phyloP scores from a whole-genome alignment of 192 early-diverging fungal genomes.

The Backusella circina region DNA sequence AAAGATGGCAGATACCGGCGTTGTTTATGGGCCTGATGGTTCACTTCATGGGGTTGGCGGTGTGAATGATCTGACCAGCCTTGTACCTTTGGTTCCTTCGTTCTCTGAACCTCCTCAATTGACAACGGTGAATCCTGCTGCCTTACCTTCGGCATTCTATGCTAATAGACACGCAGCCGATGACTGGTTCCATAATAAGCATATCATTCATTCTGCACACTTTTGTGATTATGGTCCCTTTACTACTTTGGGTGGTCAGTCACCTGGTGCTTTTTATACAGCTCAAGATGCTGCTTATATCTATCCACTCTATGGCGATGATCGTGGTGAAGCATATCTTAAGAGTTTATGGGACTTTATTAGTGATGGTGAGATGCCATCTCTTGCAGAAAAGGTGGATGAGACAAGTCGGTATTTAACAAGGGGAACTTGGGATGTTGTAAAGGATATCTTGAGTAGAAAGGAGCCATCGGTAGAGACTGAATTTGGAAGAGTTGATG shows the following conservation, averaged over 20 bases:
- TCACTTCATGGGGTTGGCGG: conserved; percentile 22
- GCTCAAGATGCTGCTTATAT: conserved; percentile 37
- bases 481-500: conserved; percentile 21
- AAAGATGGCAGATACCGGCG: conserved; percentile 27
- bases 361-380: conserved; percentile 30
- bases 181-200: conserved; percentile 24
- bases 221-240: conserved; percentile 29
- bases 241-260: conserved; percentile 16
- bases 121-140: conserved; percentile 33
- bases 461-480: conserved; percentile 3
- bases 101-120: conserved; percentile 34
- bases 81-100: conserved; percentile 10
- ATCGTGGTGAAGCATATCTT: conserved; percentile 56
- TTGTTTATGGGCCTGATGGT: conserved; percentile 22
- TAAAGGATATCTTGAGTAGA: neutral
- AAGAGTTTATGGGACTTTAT: conserved; percentile 53
- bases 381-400: conserved; percentile 24
- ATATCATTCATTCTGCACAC: conserved; percentile 19
- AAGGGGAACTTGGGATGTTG: conserved; percentile 35
- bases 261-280: conserved; percentile 26
- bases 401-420: conserved; percentile 38
- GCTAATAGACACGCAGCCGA: conserved; percentile 12
- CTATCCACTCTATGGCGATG: conserved; percentile 56
- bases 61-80: neutral
- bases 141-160: conserved; percentile 30